Conservation (phyloP, 768 basidiomycete genomes). For the Kwoniella bestiolae region DNA sequence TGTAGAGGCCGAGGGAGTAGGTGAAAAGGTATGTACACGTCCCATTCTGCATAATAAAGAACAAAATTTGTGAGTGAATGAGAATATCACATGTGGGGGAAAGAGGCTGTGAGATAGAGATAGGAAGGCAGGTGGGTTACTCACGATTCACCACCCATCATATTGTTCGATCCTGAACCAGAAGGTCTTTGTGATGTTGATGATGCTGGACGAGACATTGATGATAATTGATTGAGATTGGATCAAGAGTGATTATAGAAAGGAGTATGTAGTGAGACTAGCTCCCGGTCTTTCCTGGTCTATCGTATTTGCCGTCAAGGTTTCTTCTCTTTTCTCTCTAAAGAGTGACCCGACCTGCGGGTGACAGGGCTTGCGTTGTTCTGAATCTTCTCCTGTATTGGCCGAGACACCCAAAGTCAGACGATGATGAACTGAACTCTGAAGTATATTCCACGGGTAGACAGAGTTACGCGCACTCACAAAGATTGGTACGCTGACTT, state of each 20-base stretch:
- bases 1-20: constrained; percentile 22
- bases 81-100: neutral
- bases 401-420: too few relatives aligned
- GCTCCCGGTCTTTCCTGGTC: constrained; percentile 6
- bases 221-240: neutral
- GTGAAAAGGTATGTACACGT: constrained; percentile 30
- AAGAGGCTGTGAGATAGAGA: neutral
- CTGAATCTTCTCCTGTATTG: neutral
- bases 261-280: constrained; percentile 18
- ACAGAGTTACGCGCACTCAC: constrained; percentile 2
- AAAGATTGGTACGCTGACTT: neutral
- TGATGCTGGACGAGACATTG: constrained; percentile 20
- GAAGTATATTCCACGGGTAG: neutral
- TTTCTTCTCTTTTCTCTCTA: neutral
- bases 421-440: constrained; percentile 6
- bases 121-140: neutral
- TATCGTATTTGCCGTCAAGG: constrained; percentile 22
- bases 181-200: constrained; percentile 19
- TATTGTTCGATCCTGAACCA: constrained; percentile 14
- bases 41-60: constrained; percentile 19
- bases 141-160: constrained; percentile 27
- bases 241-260: neutral
- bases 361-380: constrained; percentile 1
- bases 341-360: constrained; percentile 21
- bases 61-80: neutral